phyloP scores from a whole-genome alignment of 305 asterid species.

The Lippia alba region DNA sequence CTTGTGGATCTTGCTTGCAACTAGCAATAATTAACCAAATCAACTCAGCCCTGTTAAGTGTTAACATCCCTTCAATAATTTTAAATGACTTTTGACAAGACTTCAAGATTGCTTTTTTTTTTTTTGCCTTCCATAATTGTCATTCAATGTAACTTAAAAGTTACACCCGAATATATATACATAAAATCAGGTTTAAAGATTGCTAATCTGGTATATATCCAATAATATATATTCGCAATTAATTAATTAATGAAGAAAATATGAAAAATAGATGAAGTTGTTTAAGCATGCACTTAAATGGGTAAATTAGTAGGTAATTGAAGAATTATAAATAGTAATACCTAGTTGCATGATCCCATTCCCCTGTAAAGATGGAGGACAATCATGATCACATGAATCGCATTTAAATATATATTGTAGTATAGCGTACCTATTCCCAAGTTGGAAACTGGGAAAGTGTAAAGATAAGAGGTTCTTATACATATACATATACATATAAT shows the following conservation, averaged over 20 bases:
- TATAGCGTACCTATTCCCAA: no score
- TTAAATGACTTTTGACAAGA: neutral
- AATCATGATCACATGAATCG: slow-evolving; percentile 16
- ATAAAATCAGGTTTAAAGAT: no score
- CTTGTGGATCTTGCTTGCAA: slow-evolving; percentile 1
- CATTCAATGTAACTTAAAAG: no score
- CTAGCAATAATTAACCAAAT: neutral
- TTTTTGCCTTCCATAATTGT: no score
- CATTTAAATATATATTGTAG: neutral
- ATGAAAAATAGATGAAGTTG: neutral
- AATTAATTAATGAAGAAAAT: neutral
- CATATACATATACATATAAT: no score
- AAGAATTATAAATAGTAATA: neutral
- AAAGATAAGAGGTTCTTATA: neutral
- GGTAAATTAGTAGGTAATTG: neutral
- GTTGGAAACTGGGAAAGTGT: slow-evolving; percentile 1
- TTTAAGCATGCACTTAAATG: neutral
- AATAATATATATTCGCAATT: no score
- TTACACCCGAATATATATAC: no score
- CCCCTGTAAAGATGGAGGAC: slow-evolving; percentile 15
- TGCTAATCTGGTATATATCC: no score
- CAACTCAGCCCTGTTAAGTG: slow-evolving; percentile 20
- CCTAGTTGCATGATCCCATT: neutral
- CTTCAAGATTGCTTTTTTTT: no score
- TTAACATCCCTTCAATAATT: slow-evolving; percentile 8